Evolutionary conservation across 106 monocot species (phyloP), one percentile per base, ranked within the genome.

Genomic region (Xerophyta viscosa): DNA sequence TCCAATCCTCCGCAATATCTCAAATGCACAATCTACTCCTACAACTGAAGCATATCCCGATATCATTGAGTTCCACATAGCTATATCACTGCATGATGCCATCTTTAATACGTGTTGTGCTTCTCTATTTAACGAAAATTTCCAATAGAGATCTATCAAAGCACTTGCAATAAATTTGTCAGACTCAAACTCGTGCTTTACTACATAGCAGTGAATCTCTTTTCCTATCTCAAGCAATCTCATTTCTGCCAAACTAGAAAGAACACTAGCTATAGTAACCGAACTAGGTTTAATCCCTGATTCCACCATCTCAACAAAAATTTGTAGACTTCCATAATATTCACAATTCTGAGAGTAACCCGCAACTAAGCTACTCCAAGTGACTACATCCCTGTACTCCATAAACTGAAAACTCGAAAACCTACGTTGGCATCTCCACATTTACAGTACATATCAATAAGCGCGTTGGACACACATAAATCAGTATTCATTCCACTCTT

Each of bases 381-480:
- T 63, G 18, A 83, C 24, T 28, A 78, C 66, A 74, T 83, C 83
- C 58, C 54, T 83, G 20, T 6, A 31, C 9, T 64, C 54, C 46
- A 71, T 67, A 27, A 15, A 47, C 17, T 12, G 43, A 83, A 83
- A 3, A 78, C 6, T 18, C 17, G 24, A 26, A 0, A 6, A 20
- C 70, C 74, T 15, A 60, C 8, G 1, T 52, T 2, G 0, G 63
- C 52, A 13, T 29, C 8, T n/a, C 70, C 74, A 20, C 83, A 78
- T 59, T 83, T 83, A 13, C 63, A 57, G 46, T 84, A 84, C 84
- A 79, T 84, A 44, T 84, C 84, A 12, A 84, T 67, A 33, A 79
- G 23, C 8, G 84, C 75, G 51, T 85, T 85, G 1, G 48, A 52
- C 25, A 85, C 68, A 19, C 67, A 79, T 8, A 85, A 29, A 49